phyloP scores from a whole-genome alignment of 176 grass and related monocot genomes.

The Canna indica region DNA sequence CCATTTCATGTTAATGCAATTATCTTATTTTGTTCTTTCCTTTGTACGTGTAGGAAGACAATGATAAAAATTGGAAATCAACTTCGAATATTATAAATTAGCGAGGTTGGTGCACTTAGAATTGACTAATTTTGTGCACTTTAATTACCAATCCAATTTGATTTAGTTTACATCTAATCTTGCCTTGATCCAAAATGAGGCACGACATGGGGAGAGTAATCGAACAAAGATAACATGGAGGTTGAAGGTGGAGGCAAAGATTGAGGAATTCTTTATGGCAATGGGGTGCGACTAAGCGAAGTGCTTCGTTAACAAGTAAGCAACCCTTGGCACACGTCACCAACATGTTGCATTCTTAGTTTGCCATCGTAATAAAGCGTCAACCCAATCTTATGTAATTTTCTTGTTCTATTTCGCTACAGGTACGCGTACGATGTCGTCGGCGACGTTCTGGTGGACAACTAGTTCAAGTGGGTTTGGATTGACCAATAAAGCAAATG shows the following conservation, averaged over 20 bases:
- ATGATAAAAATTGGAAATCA: background rate
- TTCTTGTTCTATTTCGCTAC: background rate
- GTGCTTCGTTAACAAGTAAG: conserved; percentile 10
- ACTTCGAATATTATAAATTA: background rate
- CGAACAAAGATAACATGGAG: no score
- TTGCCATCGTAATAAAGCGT: no score
- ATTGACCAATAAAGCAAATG: background rate
- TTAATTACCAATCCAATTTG: background rate
- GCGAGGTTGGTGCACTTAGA: background rate
- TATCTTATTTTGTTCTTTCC: background rate
- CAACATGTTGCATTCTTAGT: no score
- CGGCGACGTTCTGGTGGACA: conserved; percentile 17
- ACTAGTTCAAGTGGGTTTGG: conserved; percentile 13
- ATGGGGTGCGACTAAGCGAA: background rate
- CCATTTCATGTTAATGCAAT: no score
- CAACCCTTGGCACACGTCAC: no score
- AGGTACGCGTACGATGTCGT: conserved; percentile 18
- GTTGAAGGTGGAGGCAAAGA: background rate
- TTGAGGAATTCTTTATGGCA: conserved; percentile 11
- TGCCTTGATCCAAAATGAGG: background rate
- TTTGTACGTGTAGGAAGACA: background rate
- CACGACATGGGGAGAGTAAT: background rate
- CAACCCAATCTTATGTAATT: no score
- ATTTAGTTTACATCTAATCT: background rate
- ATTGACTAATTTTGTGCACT: background rate